phyloP scores from a whole-genome alignment of 805 yeast genomes.

The Ogataea populi-albae region DNA sequence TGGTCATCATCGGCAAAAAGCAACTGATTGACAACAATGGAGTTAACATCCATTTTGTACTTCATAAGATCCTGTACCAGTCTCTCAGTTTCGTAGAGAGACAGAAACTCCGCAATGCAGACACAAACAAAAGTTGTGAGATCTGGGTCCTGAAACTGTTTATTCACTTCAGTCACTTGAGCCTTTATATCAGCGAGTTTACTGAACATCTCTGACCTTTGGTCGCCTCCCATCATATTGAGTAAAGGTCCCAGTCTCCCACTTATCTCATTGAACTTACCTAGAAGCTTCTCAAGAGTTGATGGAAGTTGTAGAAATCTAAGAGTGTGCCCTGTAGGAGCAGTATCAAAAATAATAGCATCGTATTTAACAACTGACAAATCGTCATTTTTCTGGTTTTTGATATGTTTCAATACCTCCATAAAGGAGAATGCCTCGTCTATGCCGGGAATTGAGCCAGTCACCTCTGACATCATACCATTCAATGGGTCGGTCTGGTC shows the following conservation, averaged over 20 bases:
- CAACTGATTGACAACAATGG: constrained; percentile 93
- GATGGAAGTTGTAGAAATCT: constrained; percentile 94
- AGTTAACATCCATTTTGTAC: constrained; percentile 94
- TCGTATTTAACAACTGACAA: constrained; percentile 53
- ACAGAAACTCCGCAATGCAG: constrained; percentile 94
- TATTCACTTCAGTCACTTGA: constrained; percentile 82
- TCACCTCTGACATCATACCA: constrained; percentile 81
- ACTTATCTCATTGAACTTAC: constrained; percentile 82
- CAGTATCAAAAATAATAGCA: constrained; percentile 97
- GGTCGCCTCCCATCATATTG: constrained; percentile 67
- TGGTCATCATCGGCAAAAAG: constrained; percentile 78
- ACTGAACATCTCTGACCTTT: constrained; percentile 66
- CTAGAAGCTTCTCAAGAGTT: constrained; percentile 81
- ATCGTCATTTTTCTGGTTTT: constrained; percentile 51
- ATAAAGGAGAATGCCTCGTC: constrained; percentile 97
- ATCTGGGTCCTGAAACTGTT: constrained; percentile 94
- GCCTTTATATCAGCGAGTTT: constrained; percentile 79
- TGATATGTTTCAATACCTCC: constrained; percentile 96
- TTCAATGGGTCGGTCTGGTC: constrained; percentile 64
- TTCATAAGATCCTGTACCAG: constrained; percentile 94
- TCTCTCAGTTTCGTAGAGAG: constrained; percentile 95
- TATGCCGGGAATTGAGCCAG: constrained; percentile 95
- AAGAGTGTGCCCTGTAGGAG: constrained; percentile 98
- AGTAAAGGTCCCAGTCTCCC: constrained; percentile 90
- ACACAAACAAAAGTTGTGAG: constrained; percentile 94